Base-by-base conservation (phyloP, 306 rosid species). In the Rubus parviflorus region DNA sequence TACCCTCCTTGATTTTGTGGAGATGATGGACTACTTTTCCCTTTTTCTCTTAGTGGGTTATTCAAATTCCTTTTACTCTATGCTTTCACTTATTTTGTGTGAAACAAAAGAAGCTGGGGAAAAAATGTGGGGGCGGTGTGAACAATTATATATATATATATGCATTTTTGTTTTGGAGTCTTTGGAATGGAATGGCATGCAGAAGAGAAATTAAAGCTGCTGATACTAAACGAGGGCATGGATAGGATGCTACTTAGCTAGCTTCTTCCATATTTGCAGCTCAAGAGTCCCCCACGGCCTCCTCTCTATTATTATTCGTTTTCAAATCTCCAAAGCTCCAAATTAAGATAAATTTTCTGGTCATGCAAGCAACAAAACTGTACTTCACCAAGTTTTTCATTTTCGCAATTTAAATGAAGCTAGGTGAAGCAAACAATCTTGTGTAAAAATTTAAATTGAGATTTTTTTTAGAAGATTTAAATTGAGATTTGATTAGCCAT, bases 151-250 rank as follows among this genome's bases (percentile, higher is more conserved):
- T 75, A 87, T 84, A 73, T 80, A 81, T 77, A 82, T 79, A 66
- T 75, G 60, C 6, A 64, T 3, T 63, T 87, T 94, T 92, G 97
- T 92, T 92, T 56, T 37, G 46, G 84, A 80, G 93, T 64, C 45
- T 80, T 89, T 90, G 97, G 88, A 84, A 68, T 70, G 77, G 60
- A 89, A 87, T 94, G 94, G 92, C 93, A 88, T 85, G 97, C 94
- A 86, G 4, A 79, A 48, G 71, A 20, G 86, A 89, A 30, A 30
- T 30, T 30, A 30, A 94, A 88, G 92, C 94, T 86, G 96, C 87
- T 84, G 88, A 87, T 83, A 47, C 86, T 85, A 81, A 74, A 4
- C 76, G 76, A 74, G 76, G 16, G 17, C 11, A 16, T 8, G 64
- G 17, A 23, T 83, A 85, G 80, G 89, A 86, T 85, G 80, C 90